Conservation (phyloP, 129 eudicot genomes). For the Silybum marianum region DNA sequence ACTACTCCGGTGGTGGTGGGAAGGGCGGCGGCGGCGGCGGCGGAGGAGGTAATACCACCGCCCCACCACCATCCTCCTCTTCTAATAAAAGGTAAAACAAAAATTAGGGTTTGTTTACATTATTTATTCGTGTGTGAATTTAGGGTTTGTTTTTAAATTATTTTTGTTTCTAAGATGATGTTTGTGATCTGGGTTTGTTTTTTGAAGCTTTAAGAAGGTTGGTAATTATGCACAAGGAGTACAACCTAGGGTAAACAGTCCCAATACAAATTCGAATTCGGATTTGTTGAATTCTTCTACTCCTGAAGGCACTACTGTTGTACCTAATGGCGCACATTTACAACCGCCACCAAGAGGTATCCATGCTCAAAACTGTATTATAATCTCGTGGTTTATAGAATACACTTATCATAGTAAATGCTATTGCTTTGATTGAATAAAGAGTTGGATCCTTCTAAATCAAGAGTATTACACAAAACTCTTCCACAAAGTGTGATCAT, state of each 20-base stretch:
- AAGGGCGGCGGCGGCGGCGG: constrained; percentile 49
- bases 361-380: not conserved
- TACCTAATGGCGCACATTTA: constrained; percentile 57
- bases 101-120: constrained; percentile 14
- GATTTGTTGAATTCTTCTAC: constrained; percentile 39
- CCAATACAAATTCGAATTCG: constrained; percentile 7
- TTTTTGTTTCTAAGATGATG: too few species aligned
- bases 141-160: constrained; percentile 31
- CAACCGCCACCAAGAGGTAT: constrained; percentile 47
- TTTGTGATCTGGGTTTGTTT: not conserved
- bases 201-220: constrained; percentile 56
- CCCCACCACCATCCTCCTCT: constrained; percentile 51
- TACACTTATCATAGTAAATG: not conserved
- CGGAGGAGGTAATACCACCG: constrained; percentile 43
- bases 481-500: not conserved
- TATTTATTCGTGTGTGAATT: not conserved
- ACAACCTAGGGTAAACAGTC: constrained; percentile 41
- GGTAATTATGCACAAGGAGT: constrained; percentile 55
- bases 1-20: constrained; percentile 56
- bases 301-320: constrained; percentile 35
- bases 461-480: not conserved
- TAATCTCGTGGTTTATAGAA: not conserved
- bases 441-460: not conserved
- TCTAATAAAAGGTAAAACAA: constrained; percentile 41
- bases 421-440: not conserved